Conservation (phyloP, 148 eudicot genomes). For the Rhododendron ovatum region DNA sequence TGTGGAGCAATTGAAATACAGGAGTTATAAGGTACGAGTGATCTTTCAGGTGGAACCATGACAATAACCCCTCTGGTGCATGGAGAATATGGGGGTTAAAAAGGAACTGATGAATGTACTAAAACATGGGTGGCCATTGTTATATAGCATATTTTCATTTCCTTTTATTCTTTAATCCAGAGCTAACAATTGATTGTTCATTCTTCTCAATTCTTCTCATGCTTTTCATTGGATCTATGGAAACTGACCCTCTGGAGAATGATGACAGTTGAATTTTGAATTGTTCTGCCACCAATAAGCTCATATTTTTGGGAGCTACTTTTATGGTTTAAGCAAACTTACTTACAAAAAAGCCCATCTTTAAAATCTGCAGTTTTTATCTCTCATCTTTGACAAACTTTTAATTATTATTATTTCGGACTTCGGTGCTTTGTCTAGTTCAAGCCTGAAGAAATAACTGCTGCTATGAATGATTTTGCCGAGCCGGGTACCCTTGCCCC, state of each 20-base stretch:
- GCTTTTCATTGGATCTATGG: not conserved
- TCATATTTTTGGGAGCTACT: not conserved
- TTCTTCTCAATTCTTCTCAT: not conserved
- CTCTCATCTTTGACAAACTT: not conserved
- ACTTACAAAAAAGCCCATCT: not conserved
- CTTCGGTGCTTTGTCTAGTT: conserved; percentile 27
- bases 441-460: conserved; percentile 46
- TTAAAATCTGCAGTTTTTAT: not conserved
- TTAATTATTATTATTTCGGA: not conserved
- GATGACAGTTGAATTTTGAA: not conserved
- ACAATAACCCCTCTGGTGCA: not conserved
- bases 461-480: conserved; percentile 45
- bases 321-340: not conserved
- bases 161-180: too few species aligned
- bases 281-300: not conserved
- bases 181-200: not conserved
- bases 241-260: not conserved
- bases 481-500: conserved; percentile 66
- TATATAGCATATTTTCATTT: too few species aligned
- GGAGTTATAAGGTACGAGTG: not conserved
- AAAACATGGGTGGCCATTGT: not conserved
- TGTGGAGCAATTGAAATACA: not conserved
- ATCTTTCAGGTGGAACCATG: not conserved
- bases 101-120: not conserved
- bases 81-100: not conserved